Conservation (phyloP, 257 asterid genomes). For the Scutellaria minor region DNA sequence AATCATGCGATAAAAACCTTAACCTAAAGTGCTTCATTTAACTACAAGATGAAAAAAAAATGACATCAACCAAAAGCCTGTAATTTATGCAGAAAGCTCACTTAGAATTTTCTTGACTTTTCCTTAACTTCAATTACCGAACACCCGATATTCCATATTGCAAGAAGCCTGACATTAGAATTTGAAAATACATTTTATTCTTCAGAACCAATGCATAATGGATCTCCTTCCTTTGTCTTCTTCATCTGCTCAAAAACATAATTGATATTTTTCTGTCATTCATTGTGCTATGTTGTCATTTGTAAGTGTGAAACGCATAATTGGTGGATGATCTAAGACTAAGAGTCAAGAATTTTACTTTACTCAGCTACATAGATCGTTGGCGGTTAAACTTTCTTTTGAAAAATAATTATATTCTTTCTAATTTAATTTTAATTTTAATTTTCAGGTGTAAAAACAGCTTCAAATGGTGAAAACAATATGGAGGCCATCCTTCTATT, state of each 20-base stretch:
- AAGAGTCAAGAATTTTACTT: constrained; percentile 23
- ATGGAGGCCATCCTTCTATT: constrained; percentile 45
- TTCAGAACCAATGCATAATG: neutral
- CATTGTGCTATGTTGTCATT: neutral
- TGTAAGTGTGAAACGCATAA: neutral
- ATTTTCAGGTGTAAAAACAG: constrained; percentile 51
- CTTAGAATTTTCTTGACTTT: neutral
- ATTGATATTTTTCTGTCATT: neutral
- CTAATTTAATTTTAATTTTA: constrained; percentile 12
- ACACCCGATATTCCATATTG: neutral
- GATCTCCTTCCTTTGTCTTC: neutral
- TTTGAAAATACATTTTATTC: neutral
- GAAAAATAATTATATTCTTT: neutral
- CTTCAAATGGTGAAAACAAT: constrained; percentile 39
- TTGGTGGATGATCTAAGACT: constrained; percentile 8
- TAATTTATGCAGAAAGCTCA: constrained; percentile 13
- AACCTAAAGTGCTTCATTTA: neutral
- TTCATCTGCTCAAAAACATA: constrained; percentile 12
- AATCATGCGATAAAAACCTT: neutral
- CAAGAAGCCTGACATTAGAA: neutral
- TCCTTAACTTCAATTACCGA: neutral
- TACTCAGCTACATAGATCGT: constrained; percentile 16
- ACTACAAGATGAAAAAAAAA: neutral
- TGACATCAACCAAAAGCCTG: neutral
- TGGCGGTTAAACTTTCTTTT: neutral